Evolutionary conservation across 805 yeast genomes (phyloP).

Genomic region (Metschnikowia orientalis): DNA sequence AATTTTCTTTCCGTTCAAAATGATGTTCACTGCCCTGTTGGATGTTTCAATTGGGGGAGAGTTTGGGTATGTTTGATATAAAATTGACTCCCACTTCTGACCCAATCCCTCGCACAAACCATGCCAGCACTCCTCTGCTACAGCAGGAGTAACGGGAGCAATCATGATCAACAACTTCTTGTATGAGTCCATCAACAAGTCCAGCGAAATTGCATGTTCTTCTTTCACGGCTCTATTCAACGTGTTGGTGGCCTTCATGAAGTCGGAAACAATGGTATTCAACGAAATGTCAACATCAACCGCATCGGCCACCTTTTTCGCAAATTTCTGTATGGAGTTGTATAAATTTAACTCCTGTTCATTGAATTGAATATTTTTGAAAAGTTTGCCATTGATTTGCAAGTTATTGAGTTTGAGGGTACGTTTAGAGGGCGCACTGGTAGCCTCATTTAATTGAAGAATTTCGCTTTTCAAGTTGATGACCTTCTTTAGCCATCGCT

Average conservation of each 20-base stretch:
- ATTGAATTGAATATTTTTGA: constrained; percentile 24
- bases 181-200: constrained; percentile 45
- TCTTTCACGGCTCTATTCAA: constrained; percentile 38
- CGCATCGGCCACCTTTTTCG: constrained; percentile 53
- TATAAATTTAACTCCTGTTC: constrained; percentile 52
- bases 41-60: constrained; percentile 38
- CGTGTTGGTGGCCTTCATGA: constrained; percentile 71
- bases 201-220: constrained; percentile 27
- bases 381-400: constrained; percentile 17
- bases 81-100: constrained; percentile 45
- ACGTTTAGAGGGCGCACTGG: neutral
- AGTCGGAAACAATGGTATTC: constrained; percentile 85
- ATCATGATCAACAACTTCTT: constrained; percentile 55
- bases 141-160: constrained; percentile 79
- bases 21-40: constrained; percentile 47
- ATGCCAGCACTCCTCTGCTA: constrained; percentile 82
- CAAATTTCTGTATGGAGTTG: constrained; percentile 49
- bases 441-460: constrained; percentile 16
- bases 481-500: constrained; percentile 77
- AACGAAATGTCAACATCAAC: constrained; percentile 56
- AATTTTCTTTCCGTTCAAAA: constrained; percentile 70
- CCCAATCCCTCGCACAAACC: constrained; percentile 15
- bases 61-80: constrained; percentile 64
- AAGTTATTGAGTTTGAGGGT: constrained; percentile 15
- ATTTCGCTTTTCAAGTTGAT: constrained; percentile 20